Conservation (phyloP, 257 asterid genomes). For the Paraleonurus japonicus region DNA sequence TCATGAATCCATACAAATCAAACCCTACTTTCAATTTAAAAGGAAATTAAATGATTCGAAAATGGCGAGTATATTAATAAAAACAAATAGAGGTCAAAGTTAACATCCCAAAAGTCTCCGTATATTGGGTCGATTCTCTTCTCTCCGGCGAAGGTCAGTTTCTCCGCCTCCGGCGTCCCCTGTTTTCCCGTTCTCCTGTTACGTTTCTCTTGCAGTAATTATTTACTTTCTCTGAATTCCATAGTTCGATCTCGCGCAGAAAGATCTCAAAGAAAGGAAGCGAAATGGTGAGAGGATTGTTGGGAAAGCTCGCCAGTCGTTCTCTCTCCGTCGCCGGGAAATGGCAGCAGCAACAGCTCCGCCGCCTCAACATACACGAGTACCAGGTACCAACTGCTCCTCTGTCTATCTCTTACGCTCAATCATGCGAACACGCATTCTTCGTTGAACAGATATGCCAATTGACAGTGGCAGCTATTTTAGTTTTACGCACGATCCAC, state of each 20-base stretch:
- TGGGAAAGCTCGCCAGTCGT: constrained; percentile 72
- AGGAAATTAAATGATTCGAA: background rate
- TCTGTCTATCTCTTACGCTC: background rate
- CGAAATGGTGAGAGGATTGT: constrained; percentile 76
- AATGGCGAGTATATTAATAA: background rate
- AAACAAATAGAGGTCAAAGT: constrained; percentile 8
- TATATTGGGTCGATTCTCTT: background rate
- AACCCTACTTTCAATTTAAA: background rate
- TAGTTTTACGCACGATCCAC: constrained; percentile 26
- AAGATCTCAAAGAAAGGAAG: background rate
- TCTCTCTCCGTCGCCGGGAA: constrained; percentile 88
- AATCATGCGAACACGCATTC: background rate
- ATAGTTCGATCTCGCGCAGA: constrained; percentile 29
- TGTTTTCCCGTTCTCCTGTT: constrained; percentile 6
- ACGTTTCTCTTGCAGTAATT: constrained; percentile 6
- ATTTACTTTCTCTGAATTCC: background rate
- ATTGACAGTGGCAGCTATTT: background rate
- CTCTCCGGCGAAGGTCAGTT: constrained; percentile 32
- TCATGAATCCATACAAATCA: too few species aligned
- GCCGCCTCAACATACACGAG: constrained; percentile 96
- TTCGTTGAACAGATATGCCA: background rate
- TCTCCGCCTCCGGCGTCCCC: constrained; percentile 20
- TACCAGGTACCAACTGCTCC: constrained; percentile 60
- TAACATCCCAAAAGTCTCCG: background rate
- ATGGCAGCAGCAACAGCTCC: constrained; percentile 99